Base-by-base conservation (phyloP, 805 yeast species). In the Nakazawaea ambrosiae region DNA sequence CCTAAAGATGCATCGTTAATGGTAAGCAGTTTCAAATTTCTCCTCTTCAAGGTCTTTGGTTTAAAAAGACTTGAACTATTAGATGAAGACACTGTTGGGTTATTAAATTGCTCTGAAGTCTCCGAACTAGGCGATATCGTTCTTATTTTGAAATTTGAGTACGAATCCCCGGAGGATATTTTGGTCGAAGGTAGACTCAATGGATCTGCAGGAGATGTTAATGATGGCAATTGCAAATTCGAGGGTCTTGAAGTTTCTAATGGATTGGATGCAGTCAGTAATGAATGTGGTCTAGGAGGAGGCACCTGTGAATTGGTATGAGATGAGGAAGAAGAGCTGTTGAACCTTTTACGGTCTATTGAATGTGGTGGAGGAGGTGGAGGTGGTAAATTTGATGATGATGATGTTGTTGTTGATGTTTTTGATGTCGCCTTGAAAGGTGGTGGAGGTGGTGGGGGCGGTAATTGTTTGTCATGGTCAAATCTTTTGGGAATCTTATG, bases 21-120 rank as follows among this genome's bases (percentile, higher is more conserved):
- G 7, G 75, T 68, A 27, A 78, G 60, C 44, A 74, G 66, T 54
- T 81, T 81, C 46, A 77, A 54, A 48, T 81, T 81, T 39, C 74
- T 61, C 46, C 84, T 63, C 45, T 71, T 73, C 39, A 78, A 50
- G 1, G 81, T 64, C 47, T 64, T 71, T 26, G 64, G 62, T 27
- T 25, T 28, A 28, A 27, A 27, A 38, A 43, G 28, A 43, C 42
- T 33, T 27, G 29, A 29, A 20, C 19, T 36, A 19, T 14, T 15
- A 6, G 20, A 14, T 26, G 31, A 14, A 9, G 16, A 26, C 29
- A n/a, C 29, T 26, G 29, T 8, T n/a, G 16, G 29, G 29, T 26
- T n/a, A n/a, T n/a, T n/a, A n/a, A n/a, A n/a, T n/a, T n/a, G n/a
- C n/a, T n/a, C n/a, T n/a, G n/a, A n/a, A n/a, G n/a, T n/a, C n/a